These are phyloP conservation scores for Rhodotorula sp. DNA, from an alignment of 1,284 basidiomycete genomes.

Conservation along the genomic window DNA sequence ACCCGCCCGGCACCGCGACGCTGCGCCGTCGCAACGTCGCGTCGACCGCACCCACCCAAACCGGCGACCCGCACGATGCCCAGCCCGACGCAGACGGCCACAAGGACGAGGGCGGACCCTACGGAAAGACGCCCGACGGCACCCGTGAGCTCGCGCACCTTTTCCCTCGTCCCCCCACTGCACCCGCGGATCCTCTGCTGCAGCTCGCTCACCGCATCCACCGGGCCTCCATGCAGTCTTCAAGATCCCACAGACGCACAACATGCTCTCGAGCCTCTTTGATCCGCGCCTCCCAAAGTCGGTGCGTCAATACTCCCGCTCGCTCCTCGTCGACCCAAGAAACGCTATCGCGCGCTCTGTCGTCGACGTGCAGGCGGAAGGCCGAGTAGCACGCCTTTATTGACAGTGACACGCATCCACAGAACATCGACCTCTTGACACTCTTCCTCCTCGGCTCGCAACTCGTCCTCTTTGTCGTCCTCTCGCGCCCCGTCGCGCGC, in stretches of 20 bases:
- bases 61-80: background rate
- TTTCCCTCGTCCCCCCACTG: background rate
- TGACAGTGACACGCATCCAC: background rate
- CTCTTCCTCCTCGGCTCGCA: conserved; percentile 76
- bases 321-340: background rate
- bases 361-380: no score
- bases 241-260: conserved; percentile 90
- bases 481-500: conserved; percentile 59
- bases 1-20: background rate
- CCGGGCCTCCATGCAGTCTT: conserved; percentile 64
- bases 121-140: conserved; percentile 82
- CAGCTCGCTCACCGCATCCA: background rate
- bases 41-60: background rate
- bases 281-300: conserved; percentile 87
- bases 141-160: conserved; percentile 60
- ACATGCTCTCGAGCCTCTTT: conserved; percentile 87
- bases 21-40: background rate
- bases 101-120: conserved; percentile 55
- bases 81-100: background rate
- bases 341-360: no score
- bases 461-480: conserved; percentile 69
- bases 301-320: background rate
- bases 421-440: conserved; percentile 82
- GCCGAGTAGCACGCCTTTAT: background rate
- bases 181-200: conserved; percentile 1